A percentile compares a stretch with the other conserved stretches of the same genome.
phyloP scores from a whole-genome alignment of 495 filamentous ascomycete genomes.

The Cenococcum geophilum region DNA sequence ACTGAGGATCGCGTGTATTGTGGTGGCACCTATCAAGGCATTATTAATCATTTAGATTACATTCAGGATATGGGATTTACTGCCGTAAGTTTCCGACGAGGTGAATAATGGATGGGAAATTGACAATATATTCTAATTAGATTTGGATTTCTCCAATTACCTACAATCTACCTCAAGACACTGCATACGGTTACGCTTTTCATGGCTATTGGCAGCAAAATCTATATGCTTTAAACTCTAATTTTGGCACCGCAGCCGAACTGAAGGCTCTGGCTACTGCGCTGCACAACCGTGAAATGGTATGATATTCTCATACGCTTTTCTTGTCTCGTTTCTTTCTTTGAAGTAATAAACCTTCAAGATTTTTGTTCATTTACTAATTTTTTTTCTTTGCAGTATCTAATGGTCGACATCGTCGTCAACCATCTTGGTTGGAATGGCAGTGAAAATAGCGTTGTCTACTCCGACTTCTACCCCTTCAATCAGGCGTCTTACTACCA shows the following conservation, averaged over 20 bases:
- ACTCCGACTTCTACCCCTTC: slow-evolving; percentile 59
- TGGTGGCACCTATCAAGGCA: slow-evolving; percentile 67
- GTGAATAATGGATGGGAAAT: background rate
- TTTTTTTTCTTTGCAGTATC: slow-evolving; percentile 36
- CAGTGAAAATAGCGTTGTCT: slow-evolving; percentile 50
- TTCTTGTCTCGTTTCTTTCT: background rate
- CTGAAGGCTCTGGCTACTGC: slow-evolving; percentile 54
- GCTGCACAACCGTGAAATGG: slow-evolving; percentile 58
- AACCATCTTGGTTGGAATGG: slow-evolving; percentile 71
- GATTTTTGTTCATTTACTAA: background rate
- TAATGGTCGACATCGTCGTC: slow-evolving; percentile 75
- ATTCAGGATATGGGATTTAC: slow-evolving; percentile 77
- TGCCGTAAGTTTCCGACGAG: slow-evolving; percentile 43
- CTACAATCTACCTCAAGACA: slow-evolving; percentile 47
- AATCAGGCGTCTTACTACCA: slow-evolving; percentile 61
- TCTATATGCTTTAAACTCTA: slow-evolving; percentile 56
- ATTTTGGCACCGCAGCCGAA: slow-evolving; percentile 63
- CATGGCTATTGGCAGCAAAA: slow-evolving; percentile 76
- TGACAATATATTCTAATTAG: slow-evolving; percentile 17
- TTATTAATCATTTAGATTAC: slow-evolving; percentile 63
- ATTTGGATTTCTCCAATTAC: slow-evolving; percentile 80
- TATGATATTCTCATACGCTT: slow-evolving; percentile 16
- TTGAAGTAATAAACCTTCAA: background rate
- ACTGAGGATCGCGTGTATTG: slow-evolving; percentile 55
- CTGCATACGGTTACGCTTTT: slow-evolving; percentile 45